Conservation (phyloP, 2,329 filamentous ascomycete genomes). For the Hypoxylon sp. region DNA sequence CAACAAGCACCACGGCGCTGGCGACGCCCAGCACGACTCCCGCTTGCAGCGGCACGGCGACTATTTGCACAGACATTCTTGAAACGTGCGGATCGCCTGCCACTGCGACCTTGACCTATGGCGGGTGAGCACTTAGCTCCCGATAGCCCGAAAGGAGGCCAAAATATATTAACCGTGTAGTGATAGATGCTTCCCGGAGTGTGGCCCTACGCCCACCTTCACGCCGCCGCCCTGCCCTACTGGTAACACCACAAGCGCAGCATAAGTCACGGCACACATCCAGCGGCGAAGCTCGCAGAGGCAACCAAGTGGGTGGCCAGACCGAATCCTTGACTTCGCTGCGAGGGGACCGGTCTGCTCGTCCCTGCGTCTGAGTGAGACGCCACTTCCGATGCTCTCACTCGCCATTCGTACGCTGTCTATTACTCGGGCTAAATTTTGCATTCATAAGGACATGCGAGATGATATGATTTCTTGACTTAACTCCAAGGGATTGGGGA, state of each 20-base stretch:
- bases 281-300: not conserved
- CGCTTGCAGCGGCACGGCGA: conserved; percentile 32
- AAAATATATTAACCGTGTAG: conserved; percentile 1
- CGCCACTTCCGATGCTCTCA: not conserved
- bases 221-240: conserved; percentile 24
- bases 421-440: not conserved
- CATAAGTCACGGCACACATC: not conserved
- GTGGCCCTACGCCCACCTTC: conserved; percentile 29
- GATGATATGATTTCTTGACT: not conserved
- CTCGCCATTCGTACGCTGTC: not conserved
- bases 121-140: conserved; percentile 28
- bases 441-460: not conserved
- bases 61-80: conserved; percentile 37
- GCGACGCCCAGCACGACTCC: conserved; percentile 12
- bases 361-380: not conserved
- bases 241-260: conserved; percentile 1
- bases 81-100: conserved; percentile 38
- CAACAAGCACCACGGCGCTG: conserved; percentile 12
- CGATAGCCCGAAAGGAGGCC: not conserved
- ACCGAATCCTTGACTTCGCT: not conserved
- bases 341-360: no score
- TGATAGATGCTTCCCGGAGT: conserved; percentile 26
- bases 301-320: not conserved
- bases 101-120: conserved; percentile 34
- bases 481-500: not conserved